Evolutionary conservation across 129 eudicot species (phyloP), one percentile per base, ranked within the genome.

Genomic region (Logfia minima): DNA sequence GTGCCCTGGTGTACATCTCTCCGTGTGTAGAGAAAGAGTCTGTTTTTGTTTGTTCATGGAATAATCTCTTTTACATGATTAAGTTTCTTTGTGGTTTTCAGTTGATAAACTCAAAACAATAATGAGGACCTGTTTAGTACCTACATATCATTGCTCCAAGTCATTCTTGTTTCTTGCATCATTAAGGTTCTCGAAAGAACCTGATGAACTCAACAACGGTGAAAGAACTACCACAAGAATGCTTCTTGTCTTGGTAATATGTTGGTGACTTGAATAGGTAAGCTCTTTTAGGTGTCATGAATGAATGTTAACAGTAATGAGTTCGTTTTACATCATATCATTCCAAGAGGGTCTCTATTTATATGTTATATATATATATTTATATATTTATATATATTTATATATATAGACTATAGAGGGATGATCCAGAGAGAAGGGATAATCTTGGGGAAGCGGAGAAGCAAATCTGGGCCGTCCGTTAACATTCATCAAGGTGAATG

Each of bases 141-240:
- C 8, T 35, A 10, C 26, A 7, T 32, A 18, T 5, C 39, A 13
- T 64, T 5, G 13, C 18, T 24, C 13, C 18, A 9, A 26, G 16
- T 3, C 21, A 26, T 63, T 23, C 68, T 13, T 26, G 17, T 64
- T 28, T 63, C 68, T 28, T 28, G 39, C 17, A 13, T 62, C n/a
- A 55, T 11, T 1, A 0, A 63, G 67, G 37, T 26, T 63, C 68
- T 63, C 14, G 14, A 63, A 10, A 4, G 17, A 63, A 28, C 68
- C 5, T 29, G 14, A 26, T 24, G 3, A 23, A 61, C 35, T 8
- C 28, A 11, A 6, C 31, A 61, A 62, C 2, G 32, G 26, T 62
- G 32, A 37, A 62, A 62, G n/a, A 62, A 24, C 67, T 28, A 62
- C 67, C 67, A 62, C 17, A 55, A 55, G 19, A 62, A 62, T 62